phyloP scores from a whole-genome alignment of 352 stramenopile genomes.

The Globisporangium sylvaticum region DNA sequence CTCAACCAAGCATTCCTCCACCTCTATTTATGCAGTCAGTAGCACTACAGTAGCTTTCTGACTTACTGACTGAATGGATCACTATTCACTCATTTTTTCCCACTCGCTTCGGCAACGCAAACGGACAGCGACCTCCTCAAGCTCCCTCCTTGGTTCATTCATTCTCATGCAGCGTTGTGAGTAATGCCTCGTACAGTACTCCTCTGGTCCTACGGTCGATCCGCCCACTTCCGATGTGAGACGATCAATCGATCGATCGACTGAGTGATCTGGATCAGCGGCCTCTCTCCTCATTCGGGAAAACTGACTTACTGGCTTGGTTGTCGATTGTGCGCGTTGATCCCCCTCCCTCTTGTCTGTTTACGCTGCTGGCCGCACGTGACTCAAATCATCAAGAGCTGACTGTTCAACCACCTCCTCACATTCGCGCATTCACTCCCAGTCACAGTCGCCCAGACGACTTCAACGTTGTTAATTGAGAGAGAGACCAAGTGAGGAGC shows the following conservation, averaged over 20 bases:
- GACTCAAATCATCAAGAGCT: neutral
- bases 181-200: neutral
- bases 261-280: neutral
- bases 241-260: neutral
- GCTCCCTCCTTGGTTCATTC: neutral
- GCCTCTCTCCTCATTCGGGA: neutral
- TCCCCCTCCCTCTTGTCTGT: neutral
- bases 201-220: neutral
- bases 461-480: neutral
- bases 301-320: neutral
- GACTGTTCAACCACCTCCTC: neutral
- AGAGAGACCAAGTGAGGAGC: neutral
- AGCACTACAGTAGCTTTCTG: too few relatives aligned
- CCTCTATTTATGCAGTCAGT: too few relatives aligned
- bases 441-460: neutral
- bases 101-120: neutral
- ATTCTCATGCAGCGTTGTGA: neutral
- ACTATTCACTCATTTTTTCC: neutral
- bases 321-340: neutral
- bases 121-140: neutral
- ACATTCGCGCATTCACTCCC: neutral
- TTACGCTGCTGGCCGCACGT: neutral
- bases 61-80: neutral
- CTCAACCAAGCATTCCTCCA: neutral
- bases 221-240: neutral